Base-by-base conservation (phyloP, 768 basidiomycete genomes). In the Hypholoma fasciculare region DNA sequence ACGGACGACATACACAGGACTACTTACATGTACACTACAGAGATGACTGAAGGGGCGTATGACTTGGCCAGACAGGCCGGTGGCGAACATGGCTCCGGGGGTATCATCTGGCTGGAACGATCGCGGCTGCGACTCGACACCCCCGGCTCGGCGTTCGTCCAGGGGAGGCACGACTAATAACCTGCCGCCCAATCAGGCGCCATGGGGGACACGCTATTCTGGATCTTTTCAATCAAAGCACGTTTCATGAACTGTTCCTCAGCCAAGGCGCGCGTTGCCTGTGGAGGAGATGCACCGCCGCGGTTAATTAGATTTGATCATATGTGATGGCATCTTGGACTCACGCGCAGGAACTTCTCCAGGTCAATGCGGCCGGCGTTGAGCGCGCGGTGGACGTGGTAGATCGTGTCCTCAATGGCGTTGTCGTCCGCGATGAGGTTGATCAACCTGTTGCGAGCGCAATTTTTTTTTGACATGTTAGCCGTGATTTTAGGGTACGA, bases 391-490 rank as follows among this genome's bases (percentile, higher is more conserved):
- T 96, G 94, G 48, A 99, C 83, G 71, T 98, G 95, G 75, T 98
- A 99, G 59, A 97, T 90, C 47, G 96, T 96, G 71, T 98, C 97
- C 74, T 98, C 96, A 69, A 98, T 95, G 1, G 96, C 94, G 67
- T 94, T 95, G 72, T 98, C 97, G 72, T 99, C 97, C n/a, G 97
- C 96, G n/a, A 98, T 89, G 27, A 98, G 81, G 69, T 98, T 92
- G 64, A 98, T 88, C 20, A 99, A 78, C 74, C 96, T 98, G 50
- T 58, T 46, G 48, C 16, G 7, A 39, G 37, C 7, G 2, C 43
- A 53, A 61, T 2, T 34, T 34, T 34, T 34, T 34, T 34, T 34
- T 34, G 52, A 51, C 36, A 47, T 19, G 8, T 20, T 54, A 6
- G 43, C 54, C 54, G 54, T 23, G 34, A 36, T 54, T 54, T 47